Conservation (phyloP, 768 basidiomycete species). For the Panellus pusillus region DNA sequence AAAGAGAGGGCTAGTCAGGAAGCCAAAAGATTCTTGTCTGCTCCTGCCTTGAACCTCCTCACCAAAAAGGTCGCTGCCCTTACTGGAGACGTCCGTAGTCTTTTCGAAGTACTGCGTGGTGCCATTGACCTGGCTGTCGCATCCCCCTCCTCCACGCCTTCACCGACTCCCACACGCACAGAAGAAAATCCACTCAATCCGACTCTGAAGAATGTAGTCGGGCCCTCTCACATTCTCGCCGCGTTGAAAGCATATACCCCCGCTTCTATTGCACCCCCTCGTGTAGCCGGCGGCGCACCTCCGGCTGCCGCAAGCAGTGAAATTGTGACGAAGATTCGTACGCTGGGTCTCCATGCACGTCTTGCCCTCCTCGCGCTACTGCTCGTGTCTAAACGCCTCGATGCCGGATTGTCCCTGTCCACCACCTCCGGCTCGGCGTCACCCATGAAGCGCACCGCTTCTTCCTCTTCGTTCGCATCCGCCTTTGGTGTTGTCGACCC, state of each 20-base stretch:
- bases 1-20: constrained; percentile 8
- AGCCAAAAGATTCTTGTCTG: constrained; percentile 58
- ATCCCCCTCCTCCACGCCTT: constrained; percentile 25
- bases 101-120: constrained; percentile 78
- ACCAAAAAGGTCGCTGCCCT: constrained; percentile 79
- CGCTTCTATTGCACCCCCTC: constrained; percentile 33
- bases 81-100: constrained; percentile 79
- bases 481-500: constrained; percentile 50
- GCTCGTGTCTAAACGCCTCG: constrained; percentile 62
- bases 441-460: constrained; percentile 54
- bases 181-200: constrained; percentile 37
- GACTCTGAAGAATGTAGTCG: constrained; percentile 43
- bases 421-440: constrained; percentile 36
- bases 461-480: constrained; percentile 30
- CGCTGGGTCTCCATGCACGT: constrained; percentile 73
- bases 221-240: constrained; percentile 66
- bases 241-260: constrained; percentile 75
- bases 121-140: constrained; percentile 69
- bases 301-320: constrained; percentile 47
- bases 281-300: constrained; percentile 23
- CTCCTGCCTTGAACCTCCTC: constrained; percentile 64
- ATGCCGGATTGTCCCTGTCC: constrained; percentile 54
- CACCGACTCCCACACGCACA: constrained; percentile 16
- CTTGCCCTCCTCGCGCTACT: constrained; percentile 65
- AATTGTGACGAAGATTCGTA: constrained; percentile 61